A percentile compares a stretch with the other conserved stretches of the same genome.
Evolutionary conservation across 352 stramenopile species (phyloP).

Genomic region (Lagenidium giganteum): DNA sequence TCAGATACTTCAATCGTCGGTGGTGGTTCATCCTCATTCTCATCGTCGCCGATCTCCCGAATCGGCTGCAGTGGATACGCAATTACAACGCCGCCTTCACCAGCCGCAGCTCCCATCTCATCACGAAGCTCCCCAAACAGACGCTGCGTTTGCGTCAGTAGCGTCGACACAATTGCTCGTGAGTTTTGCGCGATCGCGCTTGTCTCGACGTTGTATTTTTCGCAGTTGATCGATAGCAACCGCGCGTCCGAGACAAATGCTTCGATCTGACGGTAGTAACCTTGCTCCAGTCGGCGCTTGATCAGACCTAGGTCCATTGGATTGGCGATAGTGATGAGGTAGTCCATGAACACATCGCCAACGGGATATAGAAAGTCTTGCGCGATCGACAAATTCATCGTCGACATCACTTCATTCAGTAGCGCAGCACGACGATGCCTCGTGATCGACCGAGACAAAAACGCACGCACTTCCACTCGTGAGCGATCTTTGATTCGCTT

Average conservation of each 20-base stretch:
- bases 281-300: constrained; percentile 39
- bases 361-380: constrained; percentile 72
- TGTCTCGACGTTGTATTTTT: constrained; percentile 70
- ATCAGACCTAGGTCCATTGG: constrained; percentile 73
- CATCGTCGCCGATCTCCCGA: constrained; percentile 39
- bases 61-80: no score
- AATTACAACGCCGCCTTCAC: constrained; percentile 16
- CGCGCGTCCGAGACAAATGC: constrained; percentile 62
- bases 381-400: constrained; percentile 56
- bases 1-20: no score
- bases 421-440: constrained; percentile 40
- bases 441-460: constrained; percentile 27
- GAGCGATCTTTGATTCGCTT: no score
- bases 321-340: constrained; percentile 66
- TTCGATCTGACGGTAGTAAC: constrained; percentile 75
- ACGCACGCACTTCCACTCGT: constrained; percentile 16
- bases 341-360: constrained; percentile 62
- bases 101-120: constrained; percentile 20
- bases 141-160: constrained; percentile 45
- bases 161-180: constrained; percentile 39
- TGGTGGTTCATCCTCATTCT: constrained; percentile 18
- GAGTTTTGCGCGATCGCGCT: constrained; percentile 71
- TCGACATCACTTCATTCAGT: constrained; percentile 44
- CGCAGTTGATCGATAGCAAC: constrained; percentile 59
- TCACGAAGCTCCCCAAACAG: constrained; percentile 46